Evolutionary conservation across 2,329 filamentous ascomycete species (phyloP), one percentile per base, ranked within the genome.

Genomic region (Aspergillus udagawae): DNA sequence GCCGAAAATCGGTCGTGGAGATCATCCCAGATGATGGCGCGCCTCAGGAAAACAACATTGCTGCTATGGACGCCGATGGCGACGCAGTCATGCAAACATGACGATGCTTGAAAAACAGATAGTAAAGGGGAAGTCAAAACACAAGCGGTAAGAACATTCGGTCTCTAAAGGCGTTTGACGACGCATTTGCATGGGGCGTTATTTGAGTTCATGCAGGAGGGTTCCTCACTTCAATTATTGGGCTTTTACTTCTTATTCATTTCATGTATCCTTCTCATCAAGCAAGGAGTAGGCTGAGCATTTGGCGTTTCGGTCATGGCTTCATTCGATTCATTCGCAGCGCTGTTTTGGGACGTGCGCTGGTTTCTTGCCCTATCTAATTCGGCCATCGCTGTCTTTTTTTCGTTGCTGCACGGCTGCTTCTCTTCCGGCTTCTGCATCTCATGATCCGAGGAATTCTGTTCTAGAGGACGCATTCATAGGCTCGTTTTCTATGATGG

Each of bases 71-170:
- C 49, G 64, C 65, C 3, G 70, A 72, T 45, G 63, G 63, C 1
- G 68, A 72, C 54, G 63, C 62, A 38, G 66, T 69, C 49, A 72
- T 72, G 70, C 66, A 68, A 53, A 62, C 63, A 61, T 72, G 59
- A 70, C 55, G 21, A 51, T 48, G 8, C 51, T 23, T 32, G 49
- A 51, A 27, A 21, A 8, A 3, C 10, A 41, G 27, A 20, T 21
- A 35, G 4, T 4, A 47, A 27, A 47, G 6, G 4, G 21, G 10
- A 47, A 17, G 44, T 4, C 20, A 29, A 29, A 47, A 7, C 5
- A 47, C 44, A 7, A 47, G 23, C 20, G 23, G 21, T 25, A 27
- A 42, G 45, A 38, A 47, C n/a, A 51, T 10, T 23, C 10, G 20
- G 32, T 29, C 10, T 45, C n/a, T 49, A 5, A 55, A 56, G 55